Evolutionary conservation across 2,329 filamentous ascomycete species (phyloP).

Genomic region (Fusarium subglutinans): DNA sequence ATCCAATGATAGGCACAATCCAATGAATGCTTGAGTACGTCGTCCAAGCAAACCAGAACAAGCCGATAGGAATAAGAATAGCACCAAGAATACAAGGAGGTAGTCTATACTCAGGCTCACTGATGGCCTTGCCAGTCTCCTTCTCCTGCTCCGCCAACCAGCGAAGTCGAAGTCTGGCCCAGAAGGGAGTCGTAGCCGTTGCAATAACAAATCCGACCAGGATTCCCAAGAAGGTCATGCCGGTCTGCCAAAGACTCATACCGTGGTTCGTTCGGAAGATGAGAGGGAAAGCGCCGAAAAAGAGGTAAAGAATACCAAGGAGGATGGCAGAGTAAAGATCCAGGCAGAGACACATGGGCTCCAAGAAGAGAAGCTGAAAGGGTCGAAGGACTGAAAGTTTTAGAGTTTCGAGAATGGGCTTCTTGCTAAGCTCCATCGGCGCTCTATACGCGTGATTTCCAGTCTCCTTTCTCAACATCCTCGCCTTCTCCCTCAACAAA

Average conservation of each 20-base stretch:
- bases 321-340: conserved; percentile 84
- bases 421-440: conserved; percentile 1
- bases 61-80: conserved; percentile 14
- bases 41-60: conserved; percentile 36
- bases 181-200: conserved; percentile 14
- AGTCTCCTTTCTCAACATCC: conserved; percentile 18
- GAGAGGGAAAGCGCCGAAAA: conserved; percentile 85
- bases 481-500: conserved; percentile 13
- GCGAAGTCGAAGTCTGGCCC: conserved; percentile 9
- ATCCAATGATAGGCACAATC: conserved; percentile 29
- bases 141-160: conserved; percentile 5
- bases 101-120: conserved; percentile 26
- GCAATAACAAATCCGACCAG: conserved; percentile 9
- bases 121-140: conserved; percentile 3
- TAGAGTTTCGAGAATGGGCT: neutral
- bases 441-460: conserved; percentile 7
- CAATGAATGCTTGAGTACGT: conserved; percentile 19
- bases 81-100: conserved; percentile 20
- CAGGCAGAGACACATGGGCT: conserved; percentile 82
- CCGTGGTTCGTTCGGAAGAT: conserved; percentile 77
- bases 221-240: conserved; percentile 26
- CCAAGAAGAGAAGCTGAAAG: conserved; percentile 77
- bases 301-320: conserved; percentile 83
- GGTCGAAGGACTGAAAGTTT: conserved; percentile 64
- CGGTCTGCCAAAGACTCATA: conserved; percentile 71